These are phyloP conservation scores for Paraglomus occultum DNA, from an alignment of 192 early-diverging fungal genomes.

Conservation along the genomic window DNA sequence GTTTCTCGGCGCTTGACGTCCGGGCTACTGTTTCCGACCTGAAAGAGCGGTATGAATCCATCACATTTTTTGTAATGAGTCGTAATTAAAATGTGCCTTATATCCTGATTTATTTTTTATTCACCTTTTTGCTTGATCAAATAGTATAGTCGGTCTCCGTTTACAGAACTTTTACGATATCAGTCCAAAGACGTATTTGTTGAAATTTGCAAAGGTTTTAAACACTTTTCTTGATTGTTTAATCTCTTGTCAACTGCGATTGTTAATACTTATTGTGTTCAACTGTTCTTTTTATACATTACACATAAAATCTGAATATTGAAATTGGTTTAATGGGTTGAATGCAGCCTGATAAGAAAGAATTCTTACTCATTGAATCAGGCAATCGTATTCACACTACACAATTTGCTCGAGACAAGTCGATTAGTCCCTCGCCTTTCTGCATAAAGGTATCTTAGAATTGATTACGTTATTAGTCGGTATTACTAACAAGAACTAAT, in stretches of 20 bases:
- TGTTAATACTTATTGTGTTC: not conserved
- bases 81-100: not conserved
- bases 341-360: slow-evolving; percentile 74
- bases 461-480: not conserved
- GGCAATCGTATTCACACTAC: slow-evolving; percentile 94
- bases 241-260: not conserved
- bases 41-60: slow-evolving; percentile 48
- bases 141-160: slow-evolving; percentile 76
- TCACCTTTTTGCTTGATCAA: not conserved
- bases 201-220: slow-evolving; percentile 83
- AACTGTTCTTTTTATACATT: not conserved
- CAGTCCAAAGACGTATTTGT: slow-evolving; percentile 81
- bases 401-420: slow-evolving; percentile 84
- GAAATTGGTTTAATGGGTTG: not conserved
- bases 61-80: not conserved
- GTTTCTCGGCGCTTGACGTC: slow-evolving; percentile 89
- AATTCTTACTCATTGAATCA: slow-evolving; percentile 87
- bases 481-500: not conserved
- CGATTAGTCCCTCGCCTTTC: slow-evolving; percentile 79
- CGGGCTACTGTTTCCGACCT: slow-evolving; percentile 78
- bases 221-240: not conserved
- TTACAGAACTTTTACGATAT: slow-evolving; percentile 97
- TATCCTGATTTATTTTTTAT: not conserved
- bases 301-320: not conserved
- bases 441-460: slow-evolving; percentile 64